A percentile compares a stretch with the other conserved stretches of the same genome.
phyloP scores from a whole-genome alignment of 106 monocot genomes.

The Amphibolis antarctica region DNA sequence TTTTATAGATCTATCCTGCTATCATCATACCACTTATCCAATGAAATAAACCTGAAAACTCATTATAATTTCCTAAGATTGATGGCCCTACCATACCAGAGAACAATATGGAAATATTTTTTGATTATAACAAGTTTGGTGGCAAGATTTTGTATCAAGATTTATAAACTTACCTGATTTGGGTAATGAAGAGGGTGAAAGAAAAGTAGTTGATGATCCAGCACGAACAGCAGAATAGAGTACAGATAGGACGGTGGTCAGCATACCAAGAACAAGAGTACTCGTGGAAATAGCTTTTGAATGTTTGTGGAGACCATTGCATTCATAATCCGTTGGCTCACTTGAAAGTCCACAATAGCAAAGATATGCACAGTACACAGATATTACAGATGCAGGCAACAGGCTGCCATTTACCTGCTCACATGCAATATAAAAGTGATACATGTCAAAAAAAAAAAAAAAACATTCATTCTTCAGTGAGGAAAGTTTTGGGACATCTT shows the following conservation, averaged over 20 bases:
- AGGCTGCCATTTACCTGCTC: constrained; percentile 79
- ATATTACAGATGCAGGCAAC: constrained; percentile 80
- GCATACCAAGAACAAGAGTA: constrained; percentile 69
- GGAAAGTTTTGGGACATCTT: no score
- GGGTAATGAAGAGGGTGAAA: constrained; percentile 85
- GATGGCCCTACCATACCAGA: no score
- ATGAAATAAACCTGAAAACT: no score
- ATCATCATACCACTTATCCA: no score
- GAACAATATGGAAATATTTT: no score
- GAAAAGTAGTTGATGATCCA: constrained; percentile 82
- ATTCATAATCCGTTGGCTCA: constrained; percentile 76
- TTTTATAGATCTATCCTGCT: no score
- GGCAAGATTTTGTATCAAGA: background rate
- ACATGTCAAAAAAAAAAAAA: background rate
- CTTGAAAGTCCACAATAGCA: constrained; percentile 86
- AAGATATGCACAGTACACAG: constrained; percentile 70
- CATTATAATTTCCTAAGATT: no score
- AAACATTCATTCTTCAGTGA: background rate
- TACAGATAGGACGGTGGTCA: constrained; percentile 86
- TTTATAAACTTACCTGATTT: constrained; percentile 38
- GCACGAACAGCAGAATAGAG: constrained; percentile 89
- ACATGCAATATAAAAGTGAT: background rate
- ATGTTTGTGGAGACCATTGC: constrained; percentile 78
- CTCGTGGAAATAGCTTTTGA: constrained; percentile 63
- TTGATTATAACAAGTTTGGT: background rate